These are phyloP conservation scores for Wickerhamomyces tratensis DNA, from an alignment of 805 yeast species.

Conservation along the genomic window DNA sequence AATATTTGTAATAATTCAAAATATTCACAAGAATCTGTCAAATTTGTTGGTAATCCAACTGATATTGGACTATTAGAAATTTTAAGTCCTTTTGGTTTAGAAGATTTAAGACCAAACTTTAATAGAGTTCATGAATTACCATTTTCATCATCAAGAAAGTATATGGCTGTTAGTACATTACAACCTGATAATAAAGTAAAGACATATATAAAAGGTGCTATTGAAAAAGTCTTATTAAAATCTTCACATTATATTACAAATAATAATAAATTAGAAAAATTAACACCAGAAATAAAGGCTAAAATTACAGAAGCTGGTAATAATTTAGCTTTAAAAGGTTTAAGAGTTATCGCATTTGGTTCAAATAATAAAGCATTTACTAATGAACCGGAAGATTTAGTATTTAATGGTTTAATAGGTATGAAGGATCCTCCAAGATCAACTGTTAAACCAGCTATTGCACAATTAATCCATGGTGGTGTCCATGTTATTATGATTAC, in stretches of 20 bases:
- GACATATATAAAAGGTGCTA: conserved; percentile 84
- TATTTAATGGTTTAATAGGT: conserved; percentile 82
- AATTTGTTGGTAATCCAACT: conserved; percentile 84
- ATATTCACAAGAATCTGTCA: conserved; percentile 57
- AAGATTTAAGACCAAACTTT: conserved; percentile 55
- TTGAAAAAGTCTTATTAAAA: conserved; percentile 56
- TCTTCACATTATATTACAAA: conserved; percentile 52
- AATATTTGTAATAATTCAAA: conserved; percentile 69
- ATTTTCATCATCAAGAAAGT: conserved; percentile 75
- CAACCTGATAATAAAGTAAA: conserved; percentile 49
- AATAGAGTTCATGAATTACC: conserved; percentile 68
- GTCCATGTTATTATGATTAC: conserved; percentile 98
- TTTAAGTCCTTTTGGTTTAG: conserved; percentile 57
- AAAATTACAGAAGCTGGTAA: conserved; percentile 50
- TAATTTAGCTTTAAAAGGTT: conserved; percentile 68
- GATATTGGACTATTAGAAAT: conserved; percentile 85
- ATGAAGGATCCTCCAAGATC: conserved; percentile 98
- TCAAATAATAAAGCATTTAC: conserved; percentile 31
- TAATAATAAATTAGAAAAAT: conserved; percentile 48
- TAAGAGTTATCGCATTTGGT: conserved; percentile 80
- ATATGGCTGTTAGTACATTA: conserved; percentile 75
- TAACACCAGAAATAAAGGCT: conserved; percentile 40
- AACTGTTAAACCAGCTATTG: conserved; percentile 66
- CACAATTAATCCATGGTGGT: conserved; percentile 77
- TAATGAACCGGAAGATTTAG: conserved; percentile 45